Percentiles rank a stretch among this genome's conserved stretches.
phyloP scores from a whole-genome alignment of 768 basidiomycete species.

The Lentinula guzmanii region DNA sequence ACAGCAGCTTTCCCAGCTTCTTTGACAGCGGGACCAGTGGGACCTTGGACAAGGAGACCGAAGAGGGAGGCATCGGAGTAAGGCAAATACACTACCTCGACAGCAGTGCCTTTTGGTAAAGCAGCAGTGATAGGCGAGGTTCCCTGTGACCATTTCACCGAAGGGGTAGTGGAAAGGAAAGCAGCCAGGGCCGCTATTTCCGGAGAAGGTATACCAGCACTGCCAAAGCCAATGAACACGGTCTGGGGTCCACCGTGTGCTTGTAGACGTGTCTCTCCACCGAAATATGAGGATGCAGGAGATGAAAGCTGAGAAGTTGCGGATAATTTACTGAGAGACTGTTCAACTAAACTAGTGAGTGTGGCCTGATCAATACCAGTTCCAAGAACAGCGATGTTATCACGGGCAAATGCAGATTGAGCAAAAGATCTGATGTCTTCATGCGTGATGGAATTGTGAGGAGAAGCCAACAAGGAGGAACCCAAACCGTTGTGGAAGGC shows the following conservation, averaged over 20 bases:
- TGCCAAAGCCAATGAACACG: slow-evolving; percentile 84
- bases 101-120: slow-evolving; percentile 53
- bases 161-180: slow-evolving; percentile 70
- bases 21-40: slow-evolving; percentile 54
- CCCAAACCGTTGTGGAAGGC: slow-evolving; percentile 96
- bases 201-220: slow-evolving; percentile 49
- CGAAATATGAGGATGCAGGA: slow-evolving; percentile 48
- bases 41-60: slow-evolving; percentile 74
- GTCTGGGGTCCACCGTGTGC: slow-evolving; percentile 61
- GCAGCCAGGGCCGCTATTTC: slow-evolving; percentile 77
- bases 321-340: slow-evolving; percentile 49
- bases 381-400: slow-evolving; percentile 81
- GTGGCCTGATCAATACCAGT: slow-evolving; percentile 74
- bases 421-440: slow-evolving; percentile 75
- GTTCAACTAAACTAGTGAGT: slow-evolving; percentile 67
- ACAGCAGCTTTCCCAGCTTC: slow-evolving; percentile 68
- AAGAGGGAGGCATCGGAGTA: slow-evolving; percentile 92
- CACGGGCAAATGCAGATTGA: slow-evolving; percentile 63
- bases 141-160: slow-evolving; percentile 85
- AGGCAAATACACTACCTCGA: slow-evolving; percentile 71
- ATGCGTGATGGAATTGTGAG: slow-evolving; percentile 53
- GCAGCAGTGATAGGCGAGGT: slow-evolving; percentile 59
- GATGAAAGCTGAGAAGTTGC: slow-evolving; percentile 29
- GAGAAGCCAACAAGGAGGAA: slow-evolving; percentile 79
- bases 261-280: slow-evolving; percentile 81